Base-by-base conservation (phyloP, 2,329 filamentous ascomycete species). In the Boeremia exigua region DNA sequence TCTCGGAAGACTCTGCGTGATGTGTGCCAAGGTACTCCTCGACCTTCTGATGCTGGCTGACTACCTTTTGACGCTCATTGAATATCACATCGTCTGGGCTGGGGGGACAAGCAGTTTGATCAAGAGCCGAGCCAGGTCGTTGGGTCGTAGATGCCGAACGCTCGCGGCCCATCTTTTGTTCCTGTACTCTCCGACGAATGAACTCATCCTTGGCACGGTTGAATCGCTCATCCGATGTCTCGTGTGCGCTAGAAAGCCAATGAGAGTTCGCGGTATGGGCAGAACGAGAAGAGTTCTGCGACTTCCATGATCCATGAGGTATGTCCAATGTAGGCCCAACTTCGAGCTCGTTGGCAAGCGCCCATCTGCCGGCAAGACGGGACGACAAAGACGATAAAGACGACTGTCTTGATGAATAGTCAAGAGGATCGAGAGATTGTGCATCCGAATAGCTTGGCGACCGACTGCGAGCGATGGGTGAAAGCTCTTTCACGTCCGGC, bases 381-480 rank as follows among this genome's bases (percentile, higher is more conserved):
- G 75, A 77, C 2, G 74, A 74, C 15, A 71, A 46, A 1, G 75
- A 78, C 2, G 75, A 76, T 7, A 76, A 43, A 6, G 75, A 78
- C 3, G 75, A 77, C 44, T 77, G 74, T 10, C 75, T 70, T 11
- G 75, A 77, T 5, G 67, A 58, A 19, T 66, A 64, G 46, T 74
- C 62, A 17, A 58, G 47, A 19, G 46, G 62, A 44, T 63, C 60
- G 28, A 59, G 46, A 33, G 60, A 67, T 15, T 58, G 63, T 39
- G 55, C 55, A 29, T 72, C 66, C 0, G 82, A 82, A 29, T 78
- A 75, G 43, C 81, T 77, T 14, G 82, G 78, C 10, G 81, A 80
- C 8, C 66, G 49, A 25, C 63, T 66, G n/a, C 70, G 61, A 33
- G 68, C 75, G 25, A 68, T 48, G 15, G 75, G 69, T 10, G 74